Evolutionary conservation across 306 rosid species (phyloP), one percentile per base, ranked within the genome.

Genomic region (Medicago ruthenica): DNA sequence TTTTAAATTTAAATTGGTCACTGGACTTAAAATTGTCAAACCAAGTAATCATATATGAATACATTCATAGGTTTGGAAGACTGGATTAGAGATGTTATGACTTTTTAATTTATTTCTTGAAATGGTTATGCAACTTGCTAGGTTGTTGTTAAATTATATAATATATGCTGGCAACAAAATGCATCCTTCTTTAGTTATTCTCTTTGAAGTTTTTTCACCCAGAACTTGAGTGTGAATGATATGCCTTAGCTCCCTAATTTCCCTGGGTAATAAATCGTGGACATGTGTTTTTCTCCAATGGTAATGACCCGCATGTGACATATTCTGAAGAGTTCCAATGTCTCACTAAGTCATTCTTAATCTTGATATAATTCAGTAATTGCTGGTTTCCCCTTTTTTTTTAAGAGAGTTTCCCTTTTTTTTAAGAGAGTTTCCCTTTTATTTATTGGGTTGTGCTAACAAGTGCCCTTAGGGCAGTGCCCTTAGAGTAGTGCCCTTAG

Each of bases 11-110:
- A n/a, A 18, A 20, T 45, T 34, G 47, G n/a, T 71, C 50, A 36
- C 15, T 76, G 42, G 58, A 71, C 22, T 64, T 76, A 67, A 74
- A 68, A 69, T 12, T 40, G 34, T 60, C 51, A 10, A 67, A 41
- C 16, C 54, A 66, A 40, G 53, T 41, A 24, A 69, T 36, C 24
- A 70, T 80, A 70, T 80, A 14, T 17, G 48, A 50, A 37, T 53
- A 51, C 2, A 16, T 71, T 40, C 45, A 54, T 39, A 7, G 61
- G 68, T 73, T 61, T 71, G 51, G 50, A 50, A 68, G 42, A 24
- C 34, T 41, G 34, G 51, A 31, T 27, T 6, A 41, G 70, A 27
- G 74, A 70, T 31, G 11, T 50, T n/a, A 15, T 79, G 1, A 44
- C 39, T 41, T 63, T 20, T 5, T 27, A 58, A 5, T 42, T 68